Evolutionary conservation across 2,329 filamentous ascomycete species (phyloP).

Genomic region (Monosporascus sp.): DNA sequence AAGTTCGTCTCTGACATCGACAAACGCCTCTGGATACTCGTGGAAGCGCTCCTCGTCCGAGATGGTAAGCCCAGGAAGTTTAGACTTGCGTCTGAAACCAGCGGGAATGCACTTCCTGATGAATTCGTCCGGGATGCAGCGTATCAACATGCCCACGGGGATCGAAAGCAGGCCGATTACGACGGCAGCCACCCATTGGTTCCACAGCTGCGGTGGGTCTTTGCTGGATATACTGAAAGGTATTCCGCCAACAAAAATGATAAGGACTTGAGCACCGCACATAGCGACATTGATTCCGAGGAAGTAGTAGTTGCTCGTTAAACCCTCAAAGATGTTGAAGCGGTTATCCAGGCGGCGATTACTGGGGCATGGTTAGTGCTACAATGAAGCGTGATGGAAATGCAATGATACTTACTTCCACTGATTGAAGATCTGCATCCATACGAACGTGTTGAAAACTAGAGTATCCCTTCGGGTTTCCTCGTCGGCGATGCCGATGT

Average conservation of each 20-base stretch:
- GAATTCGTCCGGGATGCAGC: constrained; percentile 73
- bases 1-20: constrained; percentile 75
- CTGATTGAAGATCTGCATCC: constrained; percentile 99
- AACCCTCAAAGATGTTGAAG: constrained; percentile 92
- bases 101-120: constrained; percentile 49
- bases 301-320: constrained; percentile 84
- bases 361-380: constrained; percentile 34
- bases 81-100: constrained; percentile 45
- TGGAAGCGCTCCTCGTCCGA: constrained; percentile 62
- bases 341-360: constrained; percentile 91
- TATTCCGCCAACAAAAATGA: constrained; percentile 77
- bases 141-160: constrained; percentile 74
- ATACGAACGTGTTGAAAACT: constrained; percentile 97
- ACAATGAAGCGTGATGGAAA: constrained; percentile 5
- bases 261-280: constrained; percentile 83
- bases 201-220: constrained; percentile 52
- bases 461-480: constrained; percentile 64
- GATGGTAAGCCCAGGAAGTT: constrained; percentile 53
- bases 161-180: constrained; percentile 81
- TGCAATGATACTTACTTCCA: constrained; percentile 65
- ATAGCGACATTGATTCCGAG: constrained; percentile 80
- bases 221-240: constrained; percentile 68
- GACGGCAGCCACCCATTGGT: constrained; percentile 84
- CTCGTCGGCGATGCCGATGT: constrained; percentile 46
- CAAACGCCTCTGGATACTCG: constrained; percentile 66